These are phyloP conservation scores for Artemisia tridentata DNA, from an alignment of 129 eudicot genomes.

Conservation along the genomic window DNA sequence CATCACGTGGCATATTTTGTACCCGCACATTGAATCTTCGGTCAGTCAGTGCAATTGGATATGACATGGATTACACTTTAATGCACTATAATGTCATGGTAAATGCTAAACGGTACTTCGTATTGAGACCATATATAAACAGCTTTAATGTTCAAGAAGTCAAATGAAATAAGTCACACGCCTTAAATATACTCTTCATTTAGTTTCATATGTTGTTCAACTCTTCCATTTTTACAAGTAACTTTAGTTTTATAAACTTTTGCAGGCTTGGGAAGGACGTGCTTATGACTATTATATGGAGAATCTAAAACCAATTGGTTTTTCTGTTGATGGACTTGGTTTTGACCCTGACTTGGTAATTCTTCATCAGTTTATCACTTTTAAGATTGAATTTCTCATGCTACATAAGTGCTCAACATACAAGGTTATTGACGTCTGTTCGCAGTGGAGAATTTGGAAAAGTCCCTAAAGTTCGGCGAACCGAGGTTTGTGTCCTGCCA, in stretches of 20 bases:
- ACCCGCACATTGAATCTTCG: too few species aligned
- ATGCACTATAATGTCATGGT: too few species aligned
- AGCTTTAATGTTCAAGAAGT: too few species aligned
- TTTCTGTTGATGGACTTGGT: conserved; percentile 95
- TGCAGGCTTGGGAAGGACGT: too few species aligned
- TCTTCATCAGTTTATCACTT: background rate
- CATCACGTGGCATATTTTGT: too few species aligned
- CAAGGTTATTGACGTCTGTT: too few species aligned
- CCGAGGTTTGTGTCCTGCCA: conserved; percentile 51
- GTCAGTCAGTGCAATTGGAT: too few species aligned
- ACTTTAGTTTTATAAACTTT: conserved; percentile 9
- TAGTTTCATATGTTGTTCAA: background rate
- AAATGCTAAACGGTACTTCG: too few species aligned
- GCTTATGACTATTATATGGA: conserved; percentile 95
- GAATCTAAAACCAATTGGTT: conserved; percentile 72
- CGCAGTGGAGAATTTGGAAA: conserved; percentile 86
- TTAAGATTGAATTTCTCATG: too few species aligned
- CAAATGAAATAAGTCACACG: background rate
- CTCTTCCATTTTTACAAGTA: conserved; percentile 4
- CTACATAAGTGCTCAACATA: too few species aligned
- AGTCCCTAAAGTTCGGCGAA: conserved; percentile 78
- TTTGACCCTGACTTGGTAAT: conserved; percentile 93
- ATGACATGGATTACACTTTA: too few species aligned
- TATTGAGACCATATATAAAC: too few species aligned
- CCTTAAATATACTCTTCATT: background rate